Conservation (phyloP, 2,329 filamentous ascomycete genomes). For the Colletotrichum simmondsii region DNA sequence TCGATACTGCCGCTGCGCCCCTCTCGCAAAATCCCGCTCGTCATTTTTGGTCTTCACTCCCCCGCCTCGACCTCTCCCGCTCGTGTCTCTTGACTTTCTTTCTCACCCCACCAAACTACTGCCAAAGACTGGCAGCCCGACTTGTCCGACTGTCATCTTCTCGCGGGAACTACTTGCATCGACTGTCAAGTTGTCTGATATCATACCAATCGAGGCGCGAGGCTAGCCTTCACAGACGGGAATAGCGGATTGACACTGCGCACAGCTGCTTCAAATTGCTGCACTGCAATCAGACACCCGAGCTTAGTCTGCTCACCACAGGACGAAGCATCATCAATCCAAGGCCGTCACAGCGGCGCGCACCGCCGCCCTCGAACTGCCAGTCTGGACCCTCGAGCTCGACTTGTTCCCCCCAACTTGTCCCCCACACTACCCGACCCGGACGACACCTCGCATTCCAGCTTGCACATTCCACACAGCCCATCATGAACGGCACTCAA, state of each 20-base stretch:
- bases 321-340: constrained; percentile 23
- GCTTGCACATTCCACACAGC: constrained; percentile 4
- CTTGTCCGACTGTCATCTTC: neutral
- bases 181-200: neutral
- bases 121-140: neutral
- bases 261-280: constrained; percentile 3
- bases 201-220: neutral
- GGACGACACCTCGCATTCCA: constrained; percentile 5
- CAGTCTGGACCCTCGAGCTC: neutral
- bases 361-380: constrained; percentile 1
- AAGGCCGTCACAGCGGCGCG: neutral
- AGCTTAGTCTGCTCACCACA: constrained; percentile 14
- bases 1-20: neutral
- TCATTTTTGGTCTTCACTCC: neutral
- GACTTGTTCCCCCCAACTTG: constrained; percentile 1
- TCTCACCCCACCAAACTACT: neutral
- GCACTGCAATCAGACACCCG: constrained; percentile 9
- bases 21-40: neutral
- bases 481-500: constrained; percentile 34
- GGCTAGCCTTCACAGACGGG: neutral
- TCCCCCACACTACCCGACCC: constrained; percentile 6
- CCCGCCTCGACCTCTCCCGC: neutral
- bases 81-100: neutral
- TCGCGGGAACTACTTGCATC: neutral
- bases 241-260: constrained; percentile 2